Conservation (phyloP, 2,329 filamentous ascomycete genomes). For the Alternaria novae-zelandiae region DNA sequence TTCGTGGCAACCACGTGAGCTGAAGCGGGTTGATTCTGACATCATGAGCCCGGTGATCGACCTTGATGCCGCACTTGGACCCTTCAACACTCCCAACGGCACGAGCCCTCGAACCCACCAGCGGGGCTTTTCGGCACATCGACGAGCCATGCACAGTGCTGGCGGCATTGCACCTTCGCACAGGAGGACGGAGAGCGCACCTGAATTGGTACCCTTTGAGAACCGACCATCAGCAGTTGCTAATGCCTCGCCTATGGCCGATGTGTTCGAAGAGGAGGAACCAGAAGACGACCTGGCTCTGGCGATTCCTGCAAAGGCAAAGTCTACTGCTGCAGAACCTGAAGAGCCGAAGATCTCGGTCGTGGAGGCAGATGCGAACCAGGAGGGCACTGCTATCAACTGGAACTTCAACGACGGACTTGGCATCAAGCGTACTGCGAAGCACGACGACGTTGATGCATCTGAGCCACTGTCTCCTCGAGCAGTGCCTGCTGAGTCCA, state of each 20-base stretch:
- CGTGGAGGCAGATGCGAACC: constrained; percentile 52
- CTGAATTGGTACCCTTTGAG: constrained; percentile 79
- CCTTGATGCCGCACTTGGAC: constrained; percentile 88
- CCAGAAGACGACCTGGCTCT: constrained; percentile 60
- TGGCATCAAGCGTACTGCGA: constrained; percentile 38
- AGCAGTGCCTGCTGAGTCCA: constrained; percentile 17
- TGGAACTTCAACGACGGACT: constrained; percentile 52
- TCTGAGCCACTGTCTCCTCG: constrained; percentile 37
- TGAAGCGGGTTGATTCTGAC: constrained; percentile 59
- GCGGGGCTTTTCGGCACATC: constrained; percentile 51
- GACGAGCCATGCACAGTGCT: constrained; percentile 78
- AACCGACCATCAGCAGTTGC: constrained; percentile 55
- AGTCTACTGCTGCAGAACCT: constrained; percentile 34
- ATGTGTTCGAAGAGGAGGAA: constrained; percentile 87
- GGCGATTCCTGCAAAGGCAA: constrained; percentile 17
- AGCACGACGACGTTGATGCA: constrained; percentile 7
- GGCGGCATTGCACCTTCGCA: constrained; percentile 79
- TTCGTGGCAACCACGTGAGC: constrained; percentile 47
- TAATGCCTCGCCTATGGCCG: constrained; percentile 77
- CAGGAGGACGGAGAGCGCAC: constrained; percentile 78
- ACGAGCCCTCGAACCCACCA: constrained; percentile 64
- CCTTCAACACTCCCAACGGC: constrained; percentile 83
- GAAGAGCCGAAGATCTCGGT: constrained; percentile 54
- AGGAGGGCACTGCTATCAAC: constrained; percentile 51
- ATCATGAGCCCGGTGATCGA: constrained; percentile 83